phyloP scores from a whole-genome alignment of 2,329 filamentous ascomycete genomes.

The Diplodia corticola region DNA sequence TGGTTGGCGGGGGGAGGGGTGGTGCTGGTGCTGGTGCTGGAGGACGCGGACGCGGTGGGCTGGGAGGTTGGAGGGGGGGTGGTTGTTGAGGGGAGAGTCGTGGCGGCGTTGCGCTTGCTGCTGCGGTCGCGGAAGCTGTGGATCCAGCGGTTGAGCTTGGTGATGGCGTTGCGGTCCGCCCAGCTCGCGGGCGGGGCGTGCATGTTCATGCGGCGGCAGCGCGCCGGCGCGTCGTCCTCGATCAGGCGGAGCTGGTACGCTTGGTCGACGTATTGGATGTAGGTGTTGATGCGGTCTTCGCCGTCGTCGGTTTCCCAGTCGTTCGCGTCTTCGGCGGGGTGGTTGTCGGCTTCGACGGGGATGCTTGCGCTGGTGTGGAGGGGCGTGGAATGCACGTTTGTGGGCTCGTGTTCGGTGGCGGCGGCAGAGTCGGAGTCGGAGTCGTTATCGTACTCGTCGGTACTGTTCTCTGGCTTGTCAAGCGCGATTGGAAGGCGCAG shows the following conservation, averaged over 20 bases:
- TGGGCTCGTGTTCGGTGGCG: background rate
- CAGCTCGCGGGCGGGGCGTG: background rate
- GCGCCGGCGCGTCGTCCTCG: background rate
- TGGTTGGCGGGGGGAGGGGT: too few relatives aligned
- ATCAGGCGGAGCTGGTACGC: background rate
- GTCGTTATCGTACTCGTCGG: background rate
- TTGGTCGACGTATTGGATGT: background rate
- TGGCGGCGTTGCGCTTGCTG: too few relatives aligned
- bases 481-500: background rate
- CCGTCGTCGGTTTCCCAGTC: background rate
- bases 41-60: too few relatives aligned
- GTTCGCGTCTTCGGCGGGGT: background rate
- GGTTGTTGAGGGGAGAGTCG: too few relatives aligned
- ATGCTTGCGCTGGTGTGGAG: too few relatives aligned
- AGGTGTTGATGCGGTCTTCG: too few relatives aligned
- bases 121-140: background rate
- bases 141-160: background rate
- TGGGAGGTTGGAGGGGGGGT: too few relatives aligned
- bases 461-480: background rate
- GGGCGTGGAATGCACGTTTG: background rate
- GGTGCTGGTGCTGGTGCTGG: too few relatives aligned
- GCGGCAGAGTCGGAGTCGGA: too few relatives aligned
- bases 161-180: background rate
- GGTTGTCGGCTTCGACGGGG: too few relatives aligned
- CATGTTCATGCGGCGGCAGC: constrained; percentile 4